phyloP scores from a whole-genome alignment of 2,329 filamentous ascomycete species.

The Ophiosphaerella herpotricha region DNA sequence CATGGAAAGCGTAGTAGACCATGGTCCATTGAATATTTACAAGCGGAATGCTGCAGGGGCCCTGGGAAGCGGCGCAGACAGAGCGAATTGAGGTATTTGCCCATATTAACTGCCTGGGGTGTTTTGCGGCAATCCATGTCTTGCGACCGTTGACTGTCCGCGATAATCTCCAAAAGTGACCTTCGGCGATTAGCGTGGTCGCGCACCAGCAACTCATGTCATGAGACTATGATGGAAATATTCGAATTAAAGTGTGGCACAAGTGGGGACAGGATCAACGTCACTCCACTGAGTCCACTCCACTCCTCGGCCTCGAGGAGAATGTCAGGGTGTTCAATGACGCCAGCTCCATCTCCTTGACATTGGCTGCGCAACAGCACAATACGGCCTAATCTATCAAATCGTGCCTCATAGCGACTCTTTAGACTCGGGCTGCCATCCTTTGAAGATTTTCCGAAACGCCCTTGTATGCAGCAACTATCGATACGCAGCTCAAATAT shows the following conservation, averaged over 20 bases:
- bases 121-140: background rate
- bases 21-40: background rate
- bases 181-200: background rate
- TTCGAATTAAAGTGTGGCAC: slow-evolving; percentile 13
- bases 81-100: background rate
- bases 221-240: background rate
- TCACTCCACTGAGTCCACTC: background rate
- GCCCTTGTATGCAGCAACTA: slow-evolving; percentile 2
- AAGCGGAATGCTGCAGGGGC: background rate
- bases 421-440: no score
- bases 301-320: no score
- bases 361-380: background rate
- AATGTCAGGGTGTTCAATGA: slow-evolving; percentile 9
- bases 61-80: background rate
- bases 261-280: slow-evolving; percentile 4
- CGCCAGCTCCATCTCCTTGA: background rate
- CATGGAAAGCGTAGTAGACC: background rate
- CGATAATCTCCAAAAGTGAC: background rate
- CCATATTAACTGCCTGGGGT: slow-evolving; percentile 3
- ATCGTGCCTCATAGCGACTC: no score
- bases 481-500: slow-evolving; percentile 13
- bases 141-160: background rate
- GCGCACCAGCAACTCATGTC: background rate
- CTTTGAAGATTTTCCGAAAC: no score
- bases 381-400: no score